Conservation (phyloP, 768 basidiomycete genomes). For the Suillus discolor region DNA sequence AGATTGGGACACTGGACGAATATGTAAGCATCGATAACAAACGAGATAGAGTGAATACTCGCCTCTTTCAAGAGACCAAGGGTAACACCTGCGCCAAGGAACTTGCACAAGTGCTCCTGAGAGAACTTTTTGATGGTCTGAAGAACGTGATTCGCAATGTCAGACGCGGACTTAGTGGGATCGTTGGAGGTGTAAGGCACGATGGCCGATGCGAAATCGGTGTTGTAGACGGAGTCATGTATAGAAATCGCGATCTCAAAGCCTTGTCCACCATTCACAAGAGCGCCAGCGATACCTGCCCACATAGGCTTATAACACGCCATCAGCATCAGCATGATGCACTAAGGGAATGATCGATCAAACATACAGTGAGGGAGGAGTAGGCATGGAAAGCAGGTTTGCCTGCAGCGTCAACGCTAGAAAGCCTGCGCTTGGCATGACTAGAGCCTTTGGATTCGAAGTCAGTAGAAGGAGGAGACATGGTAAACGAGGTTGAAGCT, state of each 20-base stretch:
- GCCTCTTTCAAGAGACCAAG: conserved; percentile 72
- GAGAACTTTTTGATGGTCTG: conserved; percentile 72
- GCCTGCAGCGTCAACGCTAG: conserved; percentile 45
- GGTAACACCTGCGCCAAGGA: conserved; percentile 82
- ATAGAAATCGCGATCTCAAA: conserved; percentile 78
- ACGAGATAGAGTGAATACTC: conserved; percentile 16
- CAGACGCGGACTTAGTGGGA: conserved; percentile 55
- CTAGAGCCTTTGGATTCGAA: conserved; percentile 70
- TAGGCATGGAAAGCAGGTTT: conserved; percentile 58
- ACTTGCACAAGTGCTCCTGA: conserved; percentile 80
- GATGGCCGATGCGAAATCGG: conserved; percentile 67
- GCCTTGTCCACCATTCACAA: conserved; percentile 58
- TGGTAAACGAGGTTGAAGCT: conserved; percentile 35
- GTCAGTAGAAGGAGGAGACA: conserved; percentile 47
- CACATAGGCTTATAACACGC: conserved; percentile 71
- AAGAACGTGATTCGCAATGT: conserved; percentile 66
- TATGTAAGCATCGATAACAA: conserved; percentile 18
- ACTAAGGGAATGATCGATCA: background rate
- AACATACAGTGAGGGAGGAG: conserved; percentile 67
- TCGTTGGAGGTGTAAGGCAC: conserved; percentile 55
- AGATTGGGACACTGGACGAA: conserved; percentile 66
- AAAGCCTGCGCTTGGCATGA: conserved; percentile 68
- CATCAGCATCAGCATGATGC: conserved; percentile 15
- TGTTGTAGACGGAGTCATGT: conserved; percentile 85
- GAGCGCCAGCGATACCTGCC: conserved; percentile 73